These are phyloP conservation scores for Rhodotorula toruloides DNA, from an alignment of 768 basidiomycete genomes.

Conservation along the genomic window DNA sequence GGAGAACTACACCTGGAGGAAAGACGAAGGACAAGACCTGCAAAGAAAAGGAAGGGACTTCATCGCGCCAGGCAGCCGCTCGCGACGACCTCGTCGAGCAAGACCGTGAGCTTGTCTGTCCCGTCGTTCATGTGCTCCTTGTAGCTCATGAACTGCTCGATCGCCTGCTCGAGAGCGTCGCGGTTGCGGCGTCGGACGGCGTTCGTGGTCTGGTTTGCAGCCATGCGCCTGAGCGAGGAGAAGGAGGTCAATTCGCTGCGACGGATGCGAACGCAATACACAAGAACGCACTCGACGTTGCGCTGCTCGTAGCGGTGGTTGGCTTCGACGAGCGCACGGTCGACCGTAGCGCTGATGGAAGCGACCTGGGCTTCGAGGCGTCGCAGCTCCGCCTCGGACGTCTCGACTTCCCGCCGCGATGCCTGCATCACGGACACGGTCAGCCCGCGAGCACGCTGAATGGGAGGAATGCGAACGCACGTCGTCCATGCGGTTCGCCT, in stretches of 20 bases:
- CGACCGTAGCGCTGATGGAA: slow-evolving; percentile 29
- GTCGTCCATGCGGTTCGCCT: slow-evolving; percentile 74
- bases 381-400: slow-evolving; percentile 35
- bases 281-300: slow-evolving; percentile 27
- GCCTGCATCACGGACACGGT: slow-evolving; percentile 8
- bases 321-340: slow-evolving; percentile 26
- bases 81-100: slow-evolving; percentile 17
- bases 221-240: slow-evolving; percentile 9
- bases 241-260: background rate
- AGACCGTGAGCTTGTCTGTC: slow-evolving; percentile 1
- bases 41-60: background rate
- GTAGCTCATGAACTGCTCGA: slow-evolving; percentile 39
- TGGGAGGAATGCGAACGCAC: slow-evolving; percentile 50
- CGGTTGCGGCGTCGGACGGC: slow-evolving; percentile 33
- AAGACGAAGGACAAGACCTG: too few relatives aligned
- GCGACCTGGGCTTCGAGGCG: slow-evolving; percentile 33
- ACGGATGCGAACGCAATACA: background rate
- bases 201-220: slow-evolving; percentile 17
- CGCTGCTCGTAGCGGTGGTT: slow-evolving; percentile 39
- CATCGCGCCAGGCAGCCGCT: background rate
- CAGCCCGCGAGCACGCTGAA: background rate
- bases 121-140: slow-evolving; percentile 29
- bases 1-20: too few relatives aligned
- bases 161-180: slow-evolving; percentile 29
- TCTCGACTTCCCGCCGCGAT: slow-evolving; percentile 32